Base-by-base conservation (phyloP, 495 filamentous ascomycete species). In the Letharia columbiana region DNA sequence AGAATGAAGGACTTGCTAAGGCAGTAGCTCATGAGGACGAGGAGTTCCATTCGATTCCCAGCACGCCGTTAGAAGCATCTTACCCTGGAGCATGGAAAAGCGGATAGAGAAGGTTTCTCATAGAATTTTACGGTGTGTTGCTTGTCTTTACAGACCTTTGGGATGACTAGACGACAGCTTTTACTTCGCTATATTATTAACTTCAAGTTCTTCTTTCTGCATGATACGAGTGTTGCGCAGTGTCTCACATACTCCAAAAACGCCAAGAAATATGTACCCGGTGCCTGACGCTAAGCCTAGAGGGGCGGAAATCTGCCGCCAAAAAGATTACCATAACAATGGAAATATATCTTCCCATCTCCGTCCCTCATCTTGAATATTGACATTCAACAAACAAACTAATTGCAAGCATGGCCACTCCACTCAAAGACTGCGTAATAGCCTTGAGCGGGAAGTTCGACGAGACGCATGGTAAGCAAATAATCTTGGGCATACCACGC, bases 381-480 rank as follows among this genome's bases (percentile, higher is more conserved):
- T 35, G 4, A 62, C 41, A 40, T 0, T 28, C 5, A 35, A 4
- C 40, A 45, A 15, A 17, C 28, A 44, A 62, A 4, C 17, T 28
- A 37, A 10, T 49, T 37, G 35, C 50, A 33, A n/a, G 10, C 23
- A 80, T 79, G 75, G 68, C 73, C 12, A 64, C 68, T 39, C 59
- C 63, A n/a, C 77, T 85, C 20, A 74, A 79, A 23, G 77, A 76
- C 3, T 75, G 81, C 41, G 75, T 73, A 18, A 78, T 91, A 49
- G 82, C 80, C n/a, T 72, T 89, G 37, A 85, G 83, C 66, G 88
- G 88, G 31, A 79, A 80, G 0, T 85, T 90, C 0, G 77, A 78
- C 10, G 74, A 75, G 23, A 81, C 79, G 18, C 87, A 90, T 69
- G 74, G 82, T 82, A 69, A 64, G 69, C 35, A 80, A 68, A 70